phyloP scores from a whole-genome alignment of 2,329 filamentous ascomycete species.

The Herpotrichia juniperi region DNA sequence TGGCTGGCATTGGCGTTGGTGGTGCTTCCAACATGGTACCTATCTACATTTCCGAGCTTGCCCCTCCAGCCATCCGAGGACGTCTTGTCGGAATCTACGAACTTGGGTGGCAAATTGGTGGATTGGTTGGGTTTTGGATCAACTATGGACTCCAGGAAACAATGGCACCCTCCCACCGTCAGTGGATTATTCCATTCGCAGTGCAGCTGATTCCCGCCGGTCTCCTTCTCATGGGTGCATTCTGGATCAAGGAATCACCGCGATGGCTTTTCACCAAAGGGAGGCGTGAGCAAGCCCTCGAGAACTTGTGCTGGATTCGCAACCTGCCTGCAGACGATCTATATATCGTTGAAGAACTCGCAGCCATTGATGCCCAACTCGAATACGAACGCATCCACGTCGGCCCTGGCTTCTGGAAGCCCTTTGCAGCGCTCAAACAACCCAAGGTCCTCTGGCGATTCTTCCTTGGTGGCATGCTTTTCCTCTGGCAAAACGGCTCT shows the following conservation, averaged over 20 bases:
- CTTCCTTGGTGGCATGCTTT: constrained; percentile 74
- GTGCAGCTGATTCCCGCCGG: constrained; percentile 72
- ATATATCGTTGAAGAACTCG: constrained; percentile 77
- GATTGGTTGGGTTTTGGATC: constrained; percentile 19
- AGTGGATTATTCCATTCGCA: constrained; percentile 60
- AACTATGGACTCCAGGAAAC: constrained; percentile 51
- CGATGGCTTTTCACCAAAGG: constrained; percentile 53
- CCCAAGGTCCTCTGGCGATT: constrained; percentile 71
- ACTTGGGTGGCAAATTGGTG: constrained; percentile 58
- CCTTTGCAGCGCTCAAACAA: constrained; percentile 37
- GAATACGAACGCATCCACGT: constrained; percentile 68
- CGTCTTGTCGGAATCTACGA: constrained; percentile 55
- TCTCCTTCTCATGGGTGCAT: constrained; percentile 55
- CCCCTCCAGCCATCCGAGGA: constrained; percentile 63
- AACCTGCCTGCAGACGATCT: constrained; percentile 62
- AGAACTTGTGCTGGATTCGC: constrained; percentile 66
- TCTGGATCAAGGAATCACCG: constrained; percentile 53
- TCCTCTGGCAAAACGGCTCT: constrained; percentile 78
- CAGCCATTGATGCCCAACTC: constrained; percentile 71
- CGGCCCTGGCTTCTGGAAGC: constrained; percentile 74
- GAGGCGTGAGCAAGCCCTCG: constrained; percentile 47
- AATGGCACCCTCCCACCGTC: constrained; percentile 49
- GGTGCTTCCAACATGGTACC: constrained; percentile 63
- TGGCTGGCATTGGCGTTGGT: constrained; percentile 64
- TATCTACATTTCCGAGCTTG: constrained; percentile 65